Conservation (phyloP, 257 asterid genomes). For the Solanum appendiculatum region DNA sequence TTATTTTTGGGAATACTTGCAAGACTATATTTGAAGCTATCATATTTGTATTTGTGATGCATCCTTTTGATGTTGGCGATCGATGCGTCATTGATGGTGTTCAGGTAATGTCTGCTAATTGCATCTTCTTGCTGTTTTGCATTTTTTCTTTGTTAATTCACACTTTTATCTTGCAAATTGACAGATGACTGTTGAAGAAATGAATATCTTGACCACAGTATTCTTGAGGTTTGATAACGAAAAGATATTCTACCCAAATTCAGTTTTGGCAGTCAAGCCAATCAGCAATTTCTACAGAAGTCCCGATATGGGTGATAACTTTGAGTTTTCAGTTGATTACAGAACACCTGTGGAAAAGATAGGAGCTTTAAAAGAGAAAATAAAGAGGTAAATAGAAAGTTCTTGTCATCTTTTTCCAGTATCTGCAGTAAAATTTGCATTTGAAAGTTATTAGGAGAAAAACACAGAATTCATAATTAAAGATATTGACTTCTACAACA, state of each 20-base stretch:
- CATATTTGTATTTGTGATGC: conserved; percentile 76
- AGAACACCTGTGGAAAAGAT: conserved; percentile 64
- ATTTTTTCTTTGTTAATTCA: background rate
- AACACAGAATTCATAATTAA: background rate
- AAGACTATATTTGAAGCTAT: conserved; percentile 77
- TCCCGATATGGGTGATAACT: conserved; percentile 80
- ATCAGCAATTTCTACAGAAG: conserved; percentile 84
- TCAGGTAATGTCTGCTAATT: conserved; percentile 39
- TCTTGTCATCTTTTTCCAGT: background rate
- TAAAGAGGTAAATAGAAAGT: conserved; percentile 39
- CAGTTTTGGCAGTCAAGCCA: conserved; percentile 71
- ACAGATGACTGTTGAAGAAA: conserved; percentile 85
- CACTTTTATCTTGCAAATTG: background rate
- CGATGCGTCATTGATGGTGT: conserved; percentile 74
- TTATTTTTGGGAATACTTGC: conserved; percentile 90
- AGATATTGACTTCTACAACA: background rate
- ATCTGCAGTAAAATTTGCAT: background rate
- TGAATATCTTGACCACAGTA: conserved; percentile 72
- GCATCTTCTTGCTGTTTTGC: background rate
- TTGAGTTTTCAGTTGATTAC: conserved; percentile 73
- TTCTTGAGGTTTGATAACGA: conserved; percentile 57
- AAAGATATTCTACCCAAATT: conserved; percentile 67
- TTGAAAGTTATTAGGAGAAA: background rate
- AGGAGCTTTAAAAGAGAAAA: conserved; percentile 57
- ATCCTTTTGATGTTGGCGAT: conserved; percentile 89